These are phyloP conservation scores for Tylopilus subfusipes DNA, from an alignment of 768 basidiomycete genomes.

Conservation along the genomic window DNA sequence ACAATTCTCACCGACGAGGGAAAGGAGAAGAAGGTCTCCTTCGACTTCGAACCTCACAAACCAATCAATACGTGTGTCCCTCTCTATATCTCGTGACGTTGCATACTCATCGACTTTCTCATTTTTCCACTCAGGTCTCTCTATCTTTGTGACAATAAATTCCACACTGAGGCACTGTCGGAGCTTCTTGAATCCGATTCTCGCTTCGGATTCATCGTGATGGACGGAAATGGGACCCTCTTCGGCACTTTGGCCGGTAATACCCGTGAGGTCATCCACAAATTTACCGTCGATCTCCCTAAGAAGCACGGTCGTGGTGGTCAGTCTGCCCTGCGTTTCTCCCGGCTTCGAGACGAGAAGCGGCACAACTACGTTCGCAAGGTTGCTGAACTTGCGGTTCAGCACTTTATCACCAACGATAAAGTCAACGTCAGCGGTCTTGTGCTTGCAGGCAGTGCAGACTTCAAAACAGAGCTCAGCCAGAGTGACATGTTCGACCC, in stretches of 20 bases:
- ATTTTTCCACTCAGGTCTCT: constrained; percentile 60
- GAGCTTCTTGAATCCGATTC: constrained; percentile 97
- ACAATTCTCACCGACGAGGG: constrained; percentile 98
- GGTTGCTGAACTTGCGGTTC: constrained; percentile 94
- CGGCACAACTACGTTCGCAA: constrained; percentile 99
- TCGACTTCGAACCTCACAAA: constrained; percentile 98
- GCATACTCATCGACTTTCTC: background rate
- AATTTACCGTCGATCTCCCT: constrained; percentile 97
- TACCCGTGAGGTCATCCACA: constrained; percentile 95
- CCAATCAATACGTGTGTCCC: constrained; percentile 91
- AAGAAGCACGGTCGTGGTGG: constrained; percentile 99
- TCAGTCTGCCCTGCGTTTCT: constrained; percentile 99
- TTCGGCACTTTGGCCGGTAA: constrained; percentile 96
- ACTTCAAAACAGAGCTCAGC: constrained; percentile 97
- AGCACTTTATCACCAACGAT: constrained; percentile 97
- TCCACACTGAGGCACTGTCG: constrained; percentile 96
- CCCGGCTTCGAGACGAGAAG: constrained; percentile 97
- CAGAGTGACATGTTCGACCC: constrained; percentile 96
- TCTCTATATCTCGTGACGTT: background rate
- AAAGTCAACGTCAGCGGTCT: constrained; percentile 97
- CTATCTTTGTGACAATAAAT: constrained; percentile 99
- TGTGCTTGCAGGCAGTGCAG: constrained; percentile 94
- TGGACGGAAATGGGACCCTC: constrained; percentile 97
- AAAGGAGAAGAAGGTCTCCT: constrained; percentile 98
- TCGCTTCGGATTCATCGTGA: constrained; percentile 98